These are phyloP conservation scores for Corymbia maculata DNA, from an alignment of 345 rosid genomes.

Conservation along the genomic window DNA sequence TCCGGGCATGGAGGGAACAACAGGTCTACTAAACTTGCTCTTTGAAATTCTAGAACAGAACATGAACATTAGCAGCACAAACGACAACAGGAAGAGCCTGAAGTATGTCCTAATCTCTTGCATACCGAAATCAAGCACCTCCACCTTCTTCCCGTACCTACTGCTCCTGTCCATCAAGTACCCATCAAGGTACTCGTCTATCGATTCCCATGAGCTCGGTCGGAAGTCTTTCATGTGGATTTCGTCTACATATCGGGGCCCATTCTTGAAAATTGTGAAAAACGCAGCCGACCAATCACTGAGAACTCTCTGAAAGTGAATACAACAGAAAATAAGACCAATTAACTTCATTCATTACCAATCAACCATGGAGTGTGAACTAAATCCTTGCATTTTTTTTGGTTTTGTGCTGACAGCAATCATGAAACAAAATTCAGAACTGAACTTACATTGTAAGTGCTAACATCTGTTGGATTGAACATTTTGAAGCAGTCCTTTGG, in stretches of 20 bases:
- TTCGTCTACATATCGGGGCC: conserved; percentile 29
- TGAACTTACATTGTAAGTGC: conserved; percentile 61
- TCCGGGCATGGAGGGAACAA: conserved; percentile 26
- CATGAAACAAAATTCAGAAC: not conserved
- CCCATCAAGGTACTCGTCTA: conserved; percentile 87
- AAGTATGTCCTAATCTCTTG: conserved; percentile 94
- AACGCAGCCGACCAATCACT: conserved; percentile 86
- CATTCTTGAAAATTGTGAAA: conserved; percentile 60
- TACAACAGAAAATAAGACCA: not conserved
- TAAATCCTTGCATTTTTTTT: not conserved
- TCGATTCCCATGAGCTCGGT: conserved; percentile 60
- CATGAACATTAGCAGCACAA: conserved; percentile 75
- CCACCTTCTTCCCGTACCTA: conserved; percentile 76
- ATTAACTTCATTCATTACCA: not conserved
- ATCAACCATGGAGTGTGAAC: not conserved
- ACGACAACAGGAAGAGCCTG: conserved; percentile 87
- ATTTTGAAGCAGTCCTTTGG: conserved; percentile 84
- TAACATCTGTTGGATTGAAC: conserved; percentile 79
- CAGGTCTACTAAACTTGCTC: conserved; percentile 53
- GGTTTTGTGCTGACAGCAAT: not conserved
- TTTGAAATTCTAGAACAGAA: conserved; percentile 93
- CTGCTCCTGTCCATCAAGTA: conserved; percentile 82
- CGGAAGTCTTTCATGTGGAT: conserved; percentile 26
- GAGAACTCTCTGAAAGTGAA: conserved; percentile 62
- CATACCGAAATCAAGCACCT: conserved; percentile 89